Evolutionary conservation across 257 asterid genomes (phyloP), one percentile per base, ranked within the genome.

Genomic region (Nicotiana obtusifolia): DNA sequence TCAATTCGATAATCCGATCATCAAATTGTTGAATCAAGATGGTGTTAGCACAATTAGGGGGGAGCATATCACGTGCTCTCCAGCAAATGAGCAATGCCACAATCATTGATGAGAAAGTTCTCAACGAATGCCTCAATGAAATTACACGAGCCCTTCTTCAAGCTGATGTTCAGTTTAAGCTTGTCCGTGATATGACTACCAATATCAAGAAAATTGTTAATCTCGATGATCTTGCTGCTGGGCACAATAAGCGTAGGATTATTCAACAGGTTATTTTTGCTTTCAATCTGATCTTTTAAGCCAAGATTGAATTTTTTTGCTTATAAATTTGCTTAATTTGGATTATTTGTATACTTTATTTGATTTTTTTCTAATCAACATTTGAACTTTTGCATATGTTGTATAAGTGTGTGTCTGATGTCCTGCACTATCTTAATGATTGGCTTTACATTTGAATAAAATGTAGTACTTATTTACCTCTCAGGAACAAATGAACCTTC

Each of bases 81-180:
- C 97, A 92, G 89, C 96, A 89, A 92, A 95, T 95, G 98, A 92
- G 94, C 98, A 95, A 95, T 89, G 97, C 98, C 81, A 95, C 97
- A 35, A 87, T 95, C 64, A 90, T 95, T 77, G 98, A 95, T 56
- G 97, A 93, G 87, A 95, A 93, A 82, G 98, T 90, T 64, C 84
- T 93, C 54, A 92, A 90, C 52, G 98, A 95, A 15, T 95, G 98
- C 83, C 91, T 93, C 41, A 95, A 95, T 62, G 98, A 91, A 90
- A 93, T 95, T 80, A 86, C 95, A 16, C 95, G 97, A 24, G 98
- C 97, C 20, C 95, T 95, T 60, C 97, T 93, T 35, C 96, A 91
- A 85, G 64, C 98, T 81, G 97, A 95, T 83, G 97, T 95, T 24
- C 96, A 93, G 76, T 92, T 93, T 89, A 90, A 89, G 84, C 95